Base-by-base conservation (phyloP, 2,329 filamentous ascomycete genomes). In the Phoma sp. region DNA sequence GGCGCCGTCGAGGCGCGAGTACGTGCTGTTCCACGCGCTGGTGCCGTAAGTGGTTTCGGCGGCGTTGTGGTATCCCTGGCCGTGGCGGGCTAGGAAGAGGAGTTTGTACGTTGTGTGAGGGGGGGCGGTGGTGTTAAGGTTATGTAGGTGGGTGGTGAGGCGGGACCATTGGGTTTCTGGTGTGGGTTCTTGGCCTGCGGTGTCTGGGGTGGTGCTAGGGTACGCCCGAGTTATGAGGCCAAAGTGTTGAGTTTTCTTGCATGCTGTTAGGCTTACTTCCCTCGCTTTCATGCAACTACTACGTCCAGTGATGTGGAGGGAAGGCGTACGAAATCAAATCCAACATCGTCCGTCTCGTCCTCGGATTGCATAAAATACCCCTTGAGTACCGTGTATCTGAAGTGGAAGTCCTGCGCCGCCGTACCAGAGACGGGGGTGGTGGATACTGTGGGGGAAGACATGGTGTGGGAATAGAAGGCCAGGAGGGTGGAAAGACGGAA, bases 11-110 rank as follows among this genome's bases (percentile, higher is more conserved):
- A 83, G 80, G 54, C 83, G 78, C 2, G 85, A 82, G 83, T 84
- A 90, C 76, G 17, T 90, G 89, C 70, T 85, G 69, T 90, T 87
- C 88, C 88, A 90, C 6, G 83, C 84, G 6, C 83, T 79, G 0
- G 87, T 90, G 27, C 87, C 87, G 64, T 89, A 90, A 65, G 81
- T 87, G n/a, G 78, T 76, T 74, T 90, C 85, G 8, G 87, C 88
- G 15, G 85, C 84, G 67, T 88, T 88, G 68, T 88, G 83, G 55
- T 77, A 78, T 0, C 88, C 88, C 72, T 91, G 82, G 9, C 88
- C 89, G 70, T 91, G 89, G 35, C 89, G 83, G 19, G 84, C 88
- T 66, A 90, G 79, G 71, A 87, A 87, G 21, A 91, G 70, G 7
- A 91, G 79, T 72, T 90, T 91, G 77, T 69, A 24, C 78, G 71